Evolutionary conservation across 1,139 yeast species (phyloP).

Genomic region (Suhomyces maxii): DNA sequence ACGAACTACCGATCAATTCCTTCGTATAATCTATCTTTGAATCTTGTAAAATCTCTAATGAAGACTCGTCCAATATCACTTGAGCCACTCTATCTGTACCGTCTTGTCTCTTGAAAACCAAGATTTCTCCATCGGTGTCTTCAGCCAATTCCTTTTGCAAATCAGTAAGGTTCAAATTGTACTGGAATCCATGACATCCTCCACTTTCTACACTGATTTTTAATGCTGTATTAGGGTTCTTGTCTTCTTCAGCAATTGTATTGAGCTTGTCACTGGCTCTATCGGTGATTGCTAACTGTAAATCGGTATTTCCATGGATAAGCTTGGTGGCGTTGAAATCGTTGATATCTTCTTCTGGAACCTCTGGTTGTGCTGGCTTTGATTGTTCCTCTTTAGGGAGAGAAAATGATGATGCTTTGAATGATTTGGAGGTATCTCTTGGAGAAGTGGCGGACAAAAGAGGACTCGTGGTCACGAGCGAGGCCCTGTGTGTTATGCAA

Average conservation of each 20-base stretch:
- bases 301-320: slow-evolving; percentile 36
- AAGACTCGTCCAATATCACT: slow-evolving; percentile 75
- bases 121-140: slow-evolving; percentile 43
- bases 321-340: slow-evolving; percentile 35
- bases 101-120: slow-evolving; percentile 65
- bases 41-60: slow-evolving; percentile 80
- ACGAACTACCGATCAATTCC: slow-evolving; percentile 92
- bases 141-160: slow-evolving; percentile 40
- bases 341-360: slow-evolving; percentile 25
- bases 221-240: slow-evolving; percentile 61
- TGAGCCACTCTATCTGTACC: slow-evolving; percentile 42
- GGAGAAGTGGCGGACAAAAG: slow-evolving; percentile 4
- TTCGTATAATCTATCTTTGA: slow-evolving; percentile 87
- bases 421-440: slow-evolving; percentile 16
- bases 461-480: background rate
- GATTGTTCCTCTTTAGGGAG: slow-evolving; percentile 11
- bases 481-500: background rate
- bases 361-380: slow-evolving; percentile 6
- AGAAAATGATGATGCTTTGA: slow-evolving; percentile 30
- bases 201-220: slow-evolving; percentile 90
- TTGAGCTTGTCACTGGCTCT: slow-evolving; percentile 53
- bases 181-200: slow-evolving; percentile 98
- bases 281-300: slow-evolving; percentile 41
- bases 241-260: slow-evolving; percentile 55
- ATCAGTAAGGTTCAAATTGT: slow-evolving; percentile 65